phyloP scores from a whole-genome alignment of 1,284 basidiomycete species.

The Sporisorium iseilematis-ciliati region DNA sequence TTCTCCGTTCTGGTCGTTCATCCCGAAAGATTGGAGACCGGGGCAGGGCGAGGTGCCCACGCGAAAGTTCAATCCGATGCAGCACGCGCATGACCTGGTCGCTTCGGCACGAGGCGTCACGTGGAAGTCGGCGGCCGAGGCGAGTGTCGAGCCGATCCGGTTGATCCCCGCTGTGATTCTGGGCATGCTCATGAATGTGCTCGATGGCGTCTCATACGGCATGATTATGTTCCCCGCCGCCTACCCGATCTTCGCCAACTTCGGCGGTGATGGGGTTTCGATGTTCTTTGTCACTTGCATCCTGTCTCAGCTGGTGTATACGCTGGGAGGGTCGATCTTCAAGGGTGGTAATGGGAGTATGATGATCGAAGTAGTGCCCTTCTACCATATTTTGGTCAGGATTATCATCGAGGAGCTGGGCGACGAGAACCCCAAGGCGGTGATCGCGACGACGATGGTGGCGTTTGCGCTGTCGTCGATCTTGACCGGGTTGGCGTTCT shows the following conservation, averaged over 20 bases:
- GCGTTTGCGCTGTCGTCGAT: constrained; percentile 89
- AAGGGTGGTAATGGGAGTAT: constrained; percentile 85
- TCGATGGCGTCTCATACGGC: constrained; percentile 84
- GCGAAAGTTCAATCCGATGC: constrained; percentile 13
- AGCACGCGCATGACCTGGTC: constrained; percentile 21
- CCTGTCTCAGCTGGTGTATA: constrained; percentile 86
- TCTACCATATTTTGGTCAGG: constrained; percentile 90
- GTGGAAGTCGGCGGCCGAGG: constrained; percentile 48
- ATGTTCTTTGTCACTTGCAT: constrained; percentile 76
- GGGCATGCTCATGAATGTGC: constrained; percentile 87
- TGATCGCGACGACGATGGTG: constrained; percentile 90
- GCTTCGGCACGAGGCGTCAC: constrained; percentile 45
- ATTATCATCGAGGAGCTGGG: constrained; percentile 82
- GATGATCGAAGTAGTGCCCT: constrained; percentile 96
- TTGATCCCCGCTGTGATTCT: constrained; percentile 82
- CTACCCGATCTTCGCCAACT: constrained; percentile 79
- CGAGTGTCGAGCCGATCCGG: constrained; percentile 58
- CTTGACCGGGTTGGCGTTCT: constrained; percentile 78
- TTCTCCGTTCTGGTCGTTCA: constrained; percentile 37
- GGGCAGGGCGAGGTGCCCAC: constrained; percentile 30
- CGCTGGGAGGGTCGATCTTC: constrained; percentile 86
- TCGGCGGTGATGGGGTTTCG: constrained; percentile 90
- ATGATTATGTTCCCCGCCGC: constrained; percentile 90
- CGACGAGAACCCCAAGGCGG: constrained; percentile 77
- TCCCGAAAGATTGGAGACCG: constrained; percentile 39